Conservation (phyloP, 148 eudicot genomes). For the Mesembryanthemum crystallinum region DNA sequence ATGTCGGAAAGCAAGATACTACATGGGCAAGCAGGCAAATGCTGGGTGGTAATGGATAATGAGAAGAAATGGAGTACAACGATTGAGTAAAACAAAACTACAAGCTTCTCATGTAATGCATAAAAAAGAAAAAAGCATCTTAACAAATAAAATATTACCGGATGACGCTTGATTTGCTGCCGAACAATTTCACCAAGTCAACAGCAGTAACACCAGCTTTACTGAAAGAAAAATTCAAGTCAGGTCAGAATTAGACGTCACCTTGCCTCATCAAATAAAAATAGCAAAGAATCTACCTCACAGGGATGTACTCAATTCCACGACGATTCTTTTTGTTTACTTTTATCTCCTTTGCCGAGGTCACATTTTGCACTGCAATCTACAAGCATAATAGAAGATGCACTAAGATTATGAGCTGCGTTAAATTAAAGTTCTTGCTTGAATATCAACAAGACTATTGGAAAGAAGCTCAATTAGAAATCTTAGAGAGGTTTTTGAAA, state of each 20-base stretch:
- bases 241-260: background rate
- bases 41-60: background rate
- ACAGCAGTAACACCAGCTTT: slow-evolving; percentile 71
- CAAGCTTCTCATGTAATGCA: background rate
- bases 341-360: slow-evolving; percentile 75
- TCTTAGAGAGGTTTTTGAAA: background rate
- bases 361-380: slow-evolving; percentile 89
- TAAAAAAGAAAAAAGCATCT: background rate
- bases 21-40: background rate
- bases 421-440: background rate
- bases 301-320: slow-evolving; percentile 55
- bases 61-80: background rate
- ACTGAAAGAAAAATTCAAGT: slow-evolving; percentile 38
- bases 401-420: background rate
- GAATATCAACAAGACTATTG: background rate
- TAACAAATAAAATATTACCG: slow-evolving; percentile 42
- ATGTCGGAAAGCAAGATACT: background rate
- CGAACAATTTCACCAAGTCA: slow-evolving; percentile 85
- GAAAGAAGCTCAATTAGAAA: slow-evolving; percentile 3
- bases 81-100: background rate
- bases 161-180: slow-evolving; percentile 79
- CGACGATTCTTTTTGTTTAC: slow-evolving; percentile 75
- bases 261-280: background rate
- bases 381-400: slow-evolving; percentile 25
- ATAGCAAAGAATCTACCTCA: slow-evolving; percentile 44